Evolutionary conservation across 768 basidiomycete genomes (phyloP), one percentile per base, ranked within the genome.

Genomic region (Cubamyces sp.): DNA sequence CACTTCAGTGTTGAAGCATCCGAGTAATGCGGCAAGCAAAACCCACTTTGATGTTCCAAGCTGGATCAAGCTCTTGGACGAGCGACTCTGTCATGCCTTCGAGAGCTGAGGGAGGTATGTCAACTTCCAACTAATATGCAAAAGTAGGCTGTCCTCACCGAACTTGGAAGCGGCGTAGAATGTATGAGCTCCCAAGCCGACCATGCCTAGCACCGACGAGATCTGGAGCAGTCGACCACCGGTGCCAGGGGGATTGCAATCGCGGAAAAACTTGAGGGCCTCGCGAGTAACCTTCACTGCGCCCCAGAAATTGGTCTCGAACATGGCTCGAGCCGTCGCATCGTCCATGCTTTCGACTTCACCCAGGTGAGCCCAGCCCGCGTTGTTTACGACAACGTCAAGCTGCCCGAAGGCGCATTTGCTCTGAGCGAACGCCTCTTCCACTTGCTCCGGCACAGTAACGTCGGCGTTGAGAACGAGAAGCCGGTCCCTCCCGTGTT

Each of bases 191-290:
- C 70, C 46, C 0, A 3, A 0, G 9, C 67, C 66, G 6, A 3
- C 4, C 26, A 76, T 15, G 0, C 70, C 77, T 15, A 66, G 1
- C 7, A 57, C 51, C 9, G 77, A 77, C 5, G 74, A 74, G 41
- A 71, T 49, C 30, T 80, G 77, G 34, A 78, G 61, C 1, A 79
- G 64, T 23, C 68, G 70, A 1, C 78, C 78, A 0, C 77, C 75
- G 1, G 25, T 18, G 7, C 30, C 61, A 7, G 78, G 75, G n/a
- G 71, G 64, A 60, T 79, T 79, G 0, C 68, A 64, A 7, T 79
- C 78, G 28, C 78, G 71, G 62, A 79, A 76, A 54, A 70, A 72
- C 53, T 58, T 61, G 47, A 79, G 64, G 0, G 76, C 74, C 37
- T 70, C 77, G 30, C 56, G 65, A 26, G 62, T 74, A 43, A 78